Evolutionary conservation across 805 yeast species (phyloP).

Genomic region (Ascoidea asiatica): DNA sequence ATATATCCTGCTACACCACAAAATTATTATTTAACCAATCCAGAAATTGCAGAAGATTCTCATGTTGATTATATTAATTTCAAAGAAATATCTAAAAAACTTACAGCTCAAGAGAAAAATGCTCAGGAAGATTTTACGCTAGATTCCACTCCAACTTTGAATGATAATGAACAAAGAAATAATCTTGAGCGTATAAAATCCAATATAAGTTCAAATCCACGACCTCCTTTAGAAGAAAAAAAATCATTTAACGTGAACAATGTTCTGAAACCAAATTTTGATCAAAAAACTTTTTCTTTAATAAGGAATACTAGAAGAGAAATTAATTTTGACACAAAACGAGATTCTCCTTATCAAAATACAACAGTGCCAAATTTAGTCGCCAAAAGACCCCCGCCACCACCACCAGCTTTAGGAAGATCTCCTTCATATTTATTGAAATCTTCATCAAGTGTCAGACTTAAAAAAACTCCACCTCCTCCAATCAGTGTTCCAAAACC

Average conservation of each 20-base stretch:
- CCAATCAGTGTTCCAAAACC: neutral
- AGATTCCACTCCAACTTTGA: too few relatives aligned
- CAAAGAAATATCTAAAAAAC: neutral
- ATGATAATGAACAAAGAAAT: neutral
- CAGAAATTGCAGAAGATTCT: neutral
- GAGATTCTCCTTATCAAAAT: conserved; percentile 58
- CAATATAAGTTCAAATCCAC: conserved; percentile 5
- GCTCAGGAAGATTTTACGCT: too few relatives aligned
- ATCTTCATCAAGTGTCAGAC: neutral
- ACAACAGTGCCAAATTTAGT: conserved; percentile 30
- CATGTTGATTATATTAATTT: neutral
- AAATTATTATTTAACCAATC: conserved; percentile 36
- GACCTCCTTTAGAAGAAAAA: conserved; percentile 8
- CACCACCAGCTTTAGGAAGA: neutral
- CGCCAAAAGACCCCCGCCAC: neutral
- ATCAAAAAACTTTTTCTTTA: conserved; percentile 55
- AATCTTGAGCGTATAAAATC: neutral
- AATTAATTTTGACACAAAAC: conserved; percentile 68
- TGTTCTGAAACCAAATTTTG: conserved; percentile 13
- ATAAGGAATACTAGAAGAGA: conserved; percentile 49
- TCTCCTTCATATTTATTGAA: neutral
- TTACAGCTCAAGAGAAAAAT: too few relatives aligned
- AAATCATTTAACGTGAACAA: conserved; percentile 7
- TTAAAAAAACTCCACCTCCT: neutral
- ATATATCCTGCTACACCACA: conserved; percentile 59